phyloP scores from a whole-genome alignment of 2,329 filamentous ascomycete species.

The Incumbomyces lentus region DNA sequence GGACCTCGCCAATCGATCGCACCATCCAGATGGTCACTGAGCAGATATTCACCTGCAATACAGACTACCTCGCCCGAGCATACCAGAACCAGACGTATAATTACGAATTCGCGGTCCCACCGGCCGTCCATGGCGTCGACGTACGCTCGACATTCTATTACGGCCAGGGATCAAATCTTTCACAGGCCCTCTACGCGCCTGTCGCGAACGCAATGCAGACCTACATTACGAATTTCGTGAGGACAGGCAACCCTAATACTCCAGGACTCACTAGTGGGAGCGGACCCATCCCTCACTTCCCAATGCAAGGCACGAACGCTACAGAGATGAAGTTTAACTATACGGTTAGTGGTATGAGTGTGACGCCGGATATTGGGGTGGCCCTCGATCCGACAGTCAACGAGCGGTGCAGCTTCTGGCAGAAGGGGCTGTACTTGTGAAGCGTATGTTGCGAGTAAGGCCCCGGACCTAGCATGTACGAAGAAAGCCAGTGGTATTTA shows the following conservation, averaged over 20 bases:
- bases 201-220: constrained; percentile 29
- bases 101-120: constrained; percentile 45
- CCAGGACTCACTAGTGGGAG: constrained; percentile 18
- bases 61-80: constrained; percentile 41
- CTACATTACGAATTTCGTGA: constrained; percentile 29
- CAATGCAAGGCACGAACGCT: constrained; percentile 36
- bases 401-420: constrained; percentile 44
- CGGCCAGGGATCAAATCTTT: constrained; percentile 26
- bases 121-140: constrained; percentile 45
- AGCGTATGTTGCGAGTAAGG: too few species aligned
- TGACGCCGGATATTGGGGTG: constrained; percentile 25
- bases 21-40: constrained; percentile 35
- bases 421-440: constrained; percentile 34
- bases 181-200: constrained; percentile 25
- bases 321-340: constrained; percentile 35
- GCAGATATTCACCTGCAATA: constrained; percentile 42
- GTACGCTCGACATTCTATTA: constrained; percentile 44
- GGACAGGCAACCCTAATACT: constrained; percentile 27
- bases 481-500: too few species aligned
- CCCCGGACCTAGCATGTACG: too few species aligned
- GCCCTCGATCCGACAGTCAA: constrained; percentile 37
- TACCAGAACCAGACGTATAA: constrained; percentile 41
- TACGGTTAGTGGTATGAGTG: constrained; percentile 22
- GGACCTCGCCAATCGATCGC: constrained; percentile 36
- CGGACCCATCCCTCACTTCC: constrained; percentile 29